Conservation (phyloP, 2,329 filamentous ascomycete species). For the Fusarium pseudocircinatum region DNA sequence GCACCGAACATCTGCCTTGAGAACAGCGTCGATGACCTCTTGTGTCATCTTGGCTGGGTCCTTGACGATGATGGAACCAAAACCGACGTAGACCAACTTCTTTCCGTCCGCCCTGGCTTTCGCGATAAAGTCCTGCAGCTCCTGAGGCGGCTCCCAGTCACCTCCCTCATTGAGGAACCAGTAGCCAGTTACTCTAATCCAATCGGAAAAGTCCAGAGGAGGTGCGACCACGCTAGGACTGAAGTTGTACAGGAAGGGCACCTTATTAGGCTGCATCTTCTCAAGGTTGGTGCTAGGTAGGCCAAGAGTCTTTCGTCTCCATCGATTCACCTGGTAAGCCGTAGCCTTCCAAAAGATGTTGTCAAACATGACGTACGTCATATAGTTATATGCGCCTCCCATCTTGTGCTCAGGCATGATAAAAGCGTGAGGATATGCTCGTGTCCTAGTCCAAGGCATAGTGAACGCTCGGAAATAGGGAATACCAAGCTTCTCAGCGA, state of each 20-base stretch:
- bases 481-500: slow-evolving; percentile 90
- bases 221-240: slow-evolving; percentile 93
- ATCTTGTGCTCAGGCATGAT: slow-evolving; percentile 92
- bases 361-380: slow-evolving; percentile 96
- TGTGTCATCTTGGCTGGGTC: slow-evolving; percentile 89
- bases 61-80: slow-evolving; percentile 93
- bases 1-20: slow-evolving; percentile 91
- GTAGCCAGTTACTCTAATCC: slow-evolving; percentile 97
- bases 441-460: slow-evolving; percentile 97
- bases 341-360: slow-evolving; percentile 97
- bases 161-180: slow-evolving; percentile 90
- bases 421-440: slow-evolving; percentile 96
- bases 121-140: slow-evolving; percentile 83
- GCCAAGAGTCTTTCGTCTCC: slow-evolving; percentile 83
- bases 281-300: slow-evolving; percentile 84
- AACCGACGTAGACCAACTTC: slow-evolving; percentile 96
- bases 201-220: slow-evolving; percentile 94
- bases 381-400: slow-evolving; percentile 94
- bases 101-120: slow-evolving; percentile 83
- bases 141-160: slow-evolving; percentile 76
- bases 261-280: slow-evolving; percentile 94
- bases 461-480: slow-evolving; percentile 98
- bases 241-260: slow-evolving; percentile 99
- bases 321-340: slow-evolving; percentile 88
- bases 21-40: slow-evolving; percentile 91